phyloP scores from a whole-genome alignment of 2,329 filamentous ascomycete genomes.

The Aureobasidium musti region DNA sequence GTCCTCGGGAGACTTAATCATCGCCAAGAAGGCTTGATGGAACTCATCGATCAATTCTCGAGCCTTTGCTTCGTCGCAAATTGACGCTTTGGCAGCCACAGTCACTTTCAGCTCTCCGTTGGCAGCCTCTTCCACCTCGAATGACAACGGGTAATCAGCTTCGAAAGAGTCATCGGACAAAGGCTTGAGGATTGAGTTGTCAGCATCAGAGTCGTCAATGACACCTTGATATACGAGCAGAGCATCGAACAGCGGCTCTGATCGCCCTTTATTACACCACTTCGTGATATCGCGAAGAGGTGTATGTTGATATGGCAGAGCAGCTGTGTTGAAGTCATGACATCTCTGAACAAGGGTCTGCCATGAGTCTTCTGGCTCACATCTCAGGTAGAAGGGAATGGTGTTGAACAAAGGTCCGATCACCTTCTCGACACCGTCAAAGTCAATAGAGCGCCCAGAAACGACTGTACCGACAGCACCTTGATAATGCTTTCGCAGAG shows the following conservation, averaged over 20 bases:
- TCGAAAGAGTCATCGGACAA: conserved; percentile 33
- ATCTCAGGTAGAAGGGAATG: conserved; percentile 65
- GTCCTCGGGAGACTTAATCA: conserved; percentile 42
- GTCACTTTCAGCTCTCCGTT: conserved; percentile 57
- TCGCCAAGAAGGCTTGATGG: conserved; percentile 43
- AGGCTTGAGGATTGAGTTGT: conserved; percentile 8
- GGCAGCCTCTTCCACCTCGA: conserved; percentile 65
- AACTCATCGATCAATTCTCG: conserved; percentile 49
- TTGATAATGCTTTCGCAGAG: conserved; percentile 51
- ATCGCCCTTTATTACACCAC: conserved; percentile 63
- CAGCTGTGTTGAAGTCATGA: conserved; percentile 69
- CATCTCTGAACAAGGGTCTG: conserved; percentile 61
- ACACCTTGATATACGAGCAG: conserved; percentile 76
- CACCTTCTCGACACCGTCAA: conserved; percentile 64
- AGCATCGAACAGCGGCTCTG: conserved; percentile 70
- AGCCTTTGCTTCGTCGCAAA: conserved; percentile 44
- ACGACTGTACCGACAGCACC: conserved; percentile 69
- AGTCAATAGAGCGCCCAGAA: conserved; percentile 73
- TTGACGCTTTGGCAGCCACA: conserved; percentile 59
- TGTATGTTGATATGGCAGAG: conserved; percentile 74
- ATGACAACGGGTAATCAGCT: conserved; percentile 73
- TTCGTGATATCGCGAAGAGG: conserved; percentile 78
- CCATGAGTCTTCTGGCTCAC: conserved; percentile 57
- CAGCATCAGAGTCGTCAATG: not conserved
- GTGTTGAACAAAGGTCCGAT: conserved; percentile 91